These are phyloP conservation scores for Hypoxylon lenormandii DNA, from an alignment of 495 filamentous ascomycete species.

Conservation along the genomic window DNA sequence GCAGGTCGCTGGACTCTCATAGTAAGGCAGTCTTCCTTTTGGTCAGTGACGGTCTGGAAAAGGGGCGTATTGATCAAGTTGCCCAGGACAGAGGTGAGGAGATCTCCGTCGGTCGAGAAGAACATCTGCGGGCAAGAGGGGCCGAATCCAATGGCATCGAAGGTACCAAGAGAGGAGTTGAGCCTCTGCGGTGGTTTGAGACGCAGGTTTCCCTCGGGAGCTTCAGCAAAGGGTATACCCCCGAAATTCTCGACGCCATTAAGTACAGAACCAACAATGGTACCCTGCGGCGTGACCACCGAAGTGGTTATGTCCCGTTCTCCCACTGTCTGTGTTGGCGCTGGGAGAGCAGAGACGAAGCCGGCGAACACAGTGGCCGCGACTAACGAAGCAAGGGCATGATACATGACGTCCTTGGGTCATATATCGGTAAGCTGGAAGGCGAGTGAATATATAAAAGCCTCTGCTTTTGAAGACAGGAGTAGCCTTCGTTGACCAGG, in stretches of 20 bases:
- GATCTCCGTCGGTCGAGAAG: constrained; percentile 59
- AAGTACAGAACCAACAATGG: constrained; percentile 61
- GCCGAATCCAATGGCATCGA: constrained; percentile 63
- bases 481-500: constrained; percentile 5
- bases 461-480: not conserved
- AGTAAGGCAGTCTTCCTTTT: constrained; percentile 76
- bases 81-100: constrained; percentile 64
- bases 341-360: constrained; percentile 49
- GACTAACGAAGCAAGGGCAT: constrained; percentile 36
- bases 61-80: constrained; percentile 67
- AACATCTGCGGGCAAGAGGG: constrained; percentile 69
- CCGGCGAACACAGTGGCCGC: constrained; percentile 45
- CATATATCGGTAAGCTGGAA: not conserved
- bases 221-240: constrained; percentile 62
- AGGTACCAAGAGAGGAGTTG: constrained; percentile 59
- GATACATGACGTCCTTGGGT: constrained; percentile 41
- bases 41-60: constrained; percentile 62
- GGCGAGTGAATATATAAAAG: not conserved
- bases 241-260: constrained; percentile 59
- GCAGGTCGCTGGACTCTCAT: constrained; percentile 73
- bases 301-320: constrained; percentile 56
- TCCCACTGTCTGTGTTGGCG: constrained; percentile 50
- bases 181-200: constrained; percentile 59
- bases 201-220: constrained; percentile 58
- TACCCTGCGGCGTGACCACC: constrained; percentile 63